Conservation (phyloP, 1,284 basidiomycete genomes). For the Ustilago cynodontis region DNA sequence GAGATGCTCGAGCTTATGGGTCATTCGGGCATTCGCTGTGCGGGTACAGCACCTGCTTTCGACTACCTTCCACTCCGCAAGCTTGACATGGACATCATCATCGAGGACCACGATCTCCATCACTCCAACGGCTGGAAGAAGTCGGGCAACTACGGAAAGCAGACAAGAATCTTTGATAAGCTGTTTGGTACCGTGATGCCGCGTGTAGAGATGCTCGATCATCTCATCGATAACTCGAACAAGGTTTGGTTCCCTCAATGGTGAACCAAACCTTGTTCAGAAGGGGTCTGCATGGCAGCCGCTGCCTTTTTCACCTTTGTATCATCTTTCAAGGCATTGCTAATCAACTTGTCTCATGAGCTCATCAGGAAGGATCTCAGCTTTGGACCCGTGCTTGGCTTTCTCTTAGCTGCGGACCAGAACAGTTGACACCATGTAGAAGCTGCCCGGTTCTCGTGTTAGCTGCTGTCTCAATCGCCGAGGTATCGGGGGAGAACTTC, state of each 20-base stretch:
- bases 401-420: no score
- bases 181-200: conserved; percentile 61
- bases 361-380: no score
- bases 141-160: conserved; percentile 42
- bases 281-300: no score
- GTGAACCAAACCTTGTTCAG: neutral
- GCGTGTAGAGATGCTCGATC: conserved; percentile 49
- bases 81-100: conserved; percentile 56
- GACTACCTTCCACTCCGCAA: conserved; percentile 33
- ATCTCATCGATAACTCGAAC: conserved; percentile 36
- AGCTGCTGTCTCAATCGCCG: no score
- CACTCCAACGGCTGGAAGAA: conserved; percentile 61
- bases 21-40: conserved; percentile 62
- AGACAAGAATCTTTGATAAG: conserved; percentile 63
- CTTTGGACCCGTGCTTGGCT: no score
- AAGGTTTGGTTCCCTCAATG: conserved; percentile 35
- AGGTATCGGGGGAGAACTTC: no score
- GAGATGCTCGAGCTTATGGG: conserved; percentile 57
- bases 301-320: neutral
- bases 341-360: no score
- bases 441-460: no score
- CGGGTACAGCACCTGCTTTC: conserved; percentile 32
- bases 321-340: no score
- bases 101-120: conserved; percentile 69
- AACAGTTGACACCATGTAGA: no score